Evolutionary conservation across 2,329 filamentous ascomycete genomes (phyloP), one percentile per base, ranked within the genome.

Genomic region (Phyllosticta ampelicida): DNA sequence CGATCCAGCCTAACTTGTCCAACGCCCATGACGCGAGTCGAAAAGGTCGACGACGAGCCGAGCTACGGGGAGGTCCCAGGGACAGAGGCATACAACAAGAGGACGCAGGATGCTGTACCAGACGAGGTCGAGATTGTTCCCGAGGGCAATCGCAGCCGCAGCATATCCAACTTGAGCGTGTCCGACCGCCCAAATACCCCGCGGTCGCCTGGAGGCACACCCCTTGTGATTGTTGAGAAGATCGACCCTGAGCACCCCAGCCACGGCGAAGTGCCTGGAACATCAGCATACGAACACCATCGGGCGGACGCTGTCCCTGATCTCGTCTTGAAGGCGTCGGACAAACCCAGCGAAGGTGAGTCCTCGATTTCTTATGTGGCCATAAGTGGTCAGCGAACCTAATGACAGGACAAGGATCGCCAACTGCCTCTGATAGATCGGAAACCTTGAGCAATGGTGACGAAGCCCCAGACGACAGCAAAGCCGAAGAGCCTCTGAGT

Each of bases 401-500:
- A 80, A 82, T 84, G 80, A 84, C 80, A 74, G 76, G 77, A 76
- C 75, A 80, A 83, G 80, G 77, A 73, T 79, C 76, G 74, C 77
- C 78, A 77, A 78, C 76, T 65, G 71, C 70, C 67, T 74, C 71
- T 73, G 71, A 71, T 73, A 82, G 79, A 75, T 78, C 75, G 68
- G 71, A 71, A 72, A 63, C 71, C 67, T 73, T 66, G 64, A 62
- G 64, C 68, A 74, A 51, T 60, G 55, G 60, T 28, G 61, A 64
- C 58, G 56, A 62, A 53, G 48, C 48, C 59, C 58, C 62, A 61
- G 61, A 52, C 54, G 56, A 56, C 61, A 55, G 54, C 50, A 61
- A 56, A 56, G 63, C 63, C 36, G 36, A 44, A 44, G 36, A 44
- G 36, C 36, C 36, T 44, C n/a, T 44, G 16, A 44, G 36, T n/a